Evolutionary conservation across 331 rosid genomes (phyloP).

Genomic region (Quercus lobata): DNA sequence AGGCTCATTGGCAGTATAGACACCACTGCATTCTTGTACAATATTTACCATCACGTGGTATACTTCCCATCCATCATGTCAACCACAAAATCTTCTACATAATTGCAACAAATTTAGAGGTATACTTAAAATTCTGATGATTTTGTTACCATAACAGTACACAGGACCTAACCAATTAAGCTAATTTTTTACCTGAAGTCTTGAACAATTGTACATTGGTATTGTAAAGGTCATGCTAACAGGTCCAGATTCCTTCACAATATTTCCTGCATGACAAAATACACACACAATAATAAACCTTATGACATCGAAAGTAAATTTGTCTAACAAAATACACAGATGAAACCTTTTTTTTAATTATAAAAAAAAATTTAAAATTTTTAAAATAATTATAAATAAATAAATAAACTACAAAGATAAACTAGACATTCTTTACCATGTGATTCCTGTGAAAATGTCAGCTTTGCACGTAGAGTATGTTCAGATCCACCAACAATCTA

Average conservation of each 20-base stretch:
- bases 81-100: constrained; percentile 3
- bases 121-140: not conserved
- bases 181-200: constrained; percentile 64
- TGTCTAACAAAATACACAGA: not conserved
- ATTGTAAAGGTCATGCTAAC: constrained; percentile 89
- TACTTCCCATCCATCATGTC: not conserved
- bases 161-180: not conserved
- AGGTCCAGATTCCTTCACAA: constrained; percentile 94
- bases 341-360: not conserved
- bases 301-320: not conserved
- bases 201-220: constrained; percentile 83
- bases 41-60: not conserved
- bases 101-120: not conserved
- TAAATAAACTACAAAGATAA: not conserved
- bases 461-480: constrained; percentile 78
- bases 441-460: constrained; percentile 78
- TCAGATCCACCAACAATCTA: constrained; percentile 97
- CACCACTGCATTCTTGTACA: not conserved
- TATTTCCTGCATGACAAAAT: constrained; percentile 55
- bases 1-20: not conserved
- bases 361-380: too few relatives aligned
- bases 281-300: constrained; percentile 6
- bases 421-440: constrained; percentile 46
- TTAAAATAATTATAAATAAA: too few relatives aligned
- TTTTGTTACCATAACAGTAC: not conserved